These are phyloP conservation scores for Rubus parviflorus DNA, from an alignment of 306 rosid species.

Conservation along the genomic window DNA sequence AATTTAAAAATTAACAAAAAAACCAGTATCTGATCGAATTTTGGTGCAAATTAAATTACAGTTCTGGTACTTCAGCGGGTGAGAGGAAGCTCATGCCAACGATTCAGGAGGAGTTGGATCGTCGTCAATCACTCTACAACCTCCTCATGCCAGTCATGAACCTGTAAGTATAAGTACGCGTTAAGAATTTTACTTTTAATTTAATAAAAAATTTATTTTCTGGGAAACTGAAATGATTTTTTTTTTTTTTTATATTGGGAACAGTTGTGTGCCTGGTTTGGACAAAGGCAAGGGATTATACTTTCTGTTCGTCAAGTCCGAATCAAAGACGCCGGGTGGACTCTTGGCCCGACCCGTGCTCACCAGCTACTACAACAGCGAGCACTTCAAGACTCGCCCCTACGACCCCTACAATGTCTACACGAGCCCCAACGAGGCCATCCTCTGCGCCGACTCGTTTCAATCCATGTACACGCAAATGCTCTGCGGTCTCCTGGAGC, in stretches of 20 bases:
- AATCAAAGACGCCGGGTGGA: constrained; percentile 58
- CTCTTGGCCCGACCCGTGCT: constrained; percentile 60
- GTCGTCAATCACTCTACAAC: constrained; percentile 59
- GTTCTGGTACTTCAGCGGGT: constrained; percentile 69
- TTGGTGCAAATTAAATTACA: constrained; percentile 13
- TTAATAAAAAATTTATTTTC: background rate
- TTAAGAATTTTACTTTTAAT: background rate
- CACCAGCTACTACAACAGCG: constrained; percentile 58
- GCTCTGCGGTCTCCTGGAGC: constrained; percentile 55
- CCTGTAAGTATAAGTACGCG: constrained; percentile 30
- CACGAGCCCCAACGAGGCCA: constrained; percentile 62
- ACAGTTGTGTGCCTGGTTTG: constrained; percentile 56
- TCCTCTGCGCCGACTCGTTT: constrained; percentile 59
- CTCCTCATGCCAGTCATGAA: constrained; percentile 69
- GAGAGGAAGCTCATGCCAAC: constrained; percentile 67
- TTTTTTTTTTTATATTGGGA: background rate
- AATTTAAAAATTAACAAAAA: background rate
- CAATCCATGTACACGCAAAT: constrained; percentile 63
- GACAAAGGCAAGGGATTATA: constrained; percentile 57
- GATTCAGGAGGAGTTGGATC: constrained; percentile 60
- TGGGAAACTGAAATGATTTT: background rate
- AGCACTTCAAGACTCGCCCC: constrained; percentile 64
- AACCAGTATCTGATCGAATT: background rate
- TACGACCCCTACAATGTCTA: constrained; percentile 57
- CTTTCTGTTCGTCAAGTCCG: constrained; percentile 58